Conservation (phyloP, 768 basidiomycete genomes). For the Pleurotus ostreatus region DNA sequence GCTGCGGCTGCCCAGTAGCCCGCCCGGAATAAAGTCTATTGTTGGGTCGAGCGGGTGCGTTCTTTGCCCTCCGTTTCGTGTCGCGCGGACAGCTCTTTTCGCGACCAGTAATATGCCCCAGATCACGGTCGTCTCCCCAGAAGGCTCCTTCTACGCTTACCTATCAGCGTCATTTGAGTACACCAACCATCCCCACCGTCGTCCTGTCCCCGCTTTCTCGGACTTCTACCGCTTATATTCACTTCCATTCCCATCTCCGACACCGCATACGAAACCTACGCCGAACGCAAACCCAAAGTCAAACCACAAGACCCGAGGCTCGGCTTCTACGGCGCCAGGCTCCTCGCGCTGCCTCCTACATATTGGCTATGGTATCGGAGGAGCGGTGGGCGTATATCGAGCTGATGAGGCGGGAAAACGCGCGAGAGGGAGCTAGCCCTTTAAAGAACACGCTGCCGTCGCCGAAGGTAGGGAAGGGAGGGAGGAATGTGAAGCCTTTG, state of each 20-base stretch:
- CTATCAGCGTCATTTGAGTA: slow-evolving; percentile 12
- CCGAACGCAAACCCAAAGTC: background rate
- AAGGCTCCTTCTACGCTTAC: slow-evolving; percentile 95
- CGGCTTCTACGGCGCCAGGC: slow-evolving; percentile 64
- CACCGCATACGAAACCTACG: too few species aligned
- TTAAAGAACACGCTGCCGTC: too few species aligned
- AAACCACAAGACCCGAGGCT: slow-evolving; percentile 54
- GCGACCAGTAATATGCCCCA: slow-evolving; percentile 80
- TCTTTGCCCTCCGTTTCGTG: background rate
- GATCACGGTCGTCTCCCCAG: slow-evolving; percentile 94
- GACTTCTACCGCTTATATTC: slow-evolving; percentile 43
- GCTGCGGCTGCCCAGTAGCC: slow-evolving; percentile 69
- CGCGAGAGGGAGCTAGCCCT: too few species aligned
- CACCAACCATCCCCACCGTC: slow-evolving; percentile 34
- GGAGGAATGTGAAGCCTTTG: too few species aligned
- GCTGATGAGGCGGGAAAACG: background rate
- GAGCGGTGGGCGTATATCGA: slow-evolving; percentile 26
- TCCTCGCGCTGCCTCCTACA: slow-evolving; percentile 38
- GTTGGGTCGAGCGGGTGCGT: slow-evolving; percentile 87
- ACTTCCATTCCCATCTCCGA: too few species aligned
- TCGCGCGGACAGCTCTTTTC: background rate
- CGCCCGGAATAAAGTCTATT: slow-evolving; percentile 66
- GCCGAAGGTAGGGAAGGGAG: too few species aligned
- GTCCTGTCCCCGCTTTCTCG: slow-evolving; percentile 47
- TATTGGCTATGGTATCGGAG: slow-evolving; percentile 37